These are phyloP conservation scores for Eimeria sp. DNA, from an alignment of 169 alveolate species.

Conservation along the genomic window DNA sequence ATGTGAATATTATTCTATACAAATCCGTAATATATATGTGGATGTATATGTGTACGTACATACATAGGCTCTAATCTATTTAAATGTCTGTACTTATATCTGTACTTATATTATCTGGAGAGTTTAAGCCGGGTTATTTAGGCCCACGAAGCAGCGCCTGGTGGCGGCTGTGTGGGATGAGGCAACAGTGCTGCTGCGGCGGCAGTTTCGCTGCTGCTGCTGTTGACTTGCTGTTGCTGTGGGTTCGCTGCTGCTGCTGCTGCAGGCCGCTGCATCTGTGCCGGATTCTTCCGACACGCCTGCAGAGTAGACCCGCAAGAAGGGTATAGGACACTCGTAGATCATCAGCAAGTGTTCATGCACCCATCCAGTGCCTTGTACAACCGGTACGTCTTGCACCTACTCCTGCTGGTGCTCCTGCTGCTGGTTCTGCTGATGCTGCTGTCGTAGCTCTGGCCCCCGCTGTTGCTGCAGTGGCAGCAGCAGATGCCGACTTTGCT, in stretches of 20 bases:
- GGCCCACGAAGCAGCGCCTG: not conserved
- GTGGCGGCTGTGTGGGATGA: slow-evolving; percentile 82
- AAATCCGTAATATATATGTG: no score
- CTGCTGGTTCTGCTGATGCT: not conserved
- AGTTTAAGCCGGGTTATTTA: not conserved
- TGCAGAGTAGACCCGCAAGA: slow-evolving; percentile 98
- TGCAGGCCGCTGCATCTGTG: slow-evolving; percentile 92
- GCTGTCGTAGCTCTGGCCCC: not conserved
- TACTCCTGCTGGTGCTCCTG: not conserved
- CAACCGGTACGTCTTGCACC: slow-evolving; percentile 84
- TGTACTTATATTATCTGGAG: no score
- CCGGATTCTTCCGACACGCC: slow-evolving; percentile 99
- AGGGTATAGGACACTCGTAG: slow-evolving; percentile 98
- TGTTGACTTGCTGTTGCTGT: not conserved
- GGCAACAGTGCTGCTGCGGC: not conserved
- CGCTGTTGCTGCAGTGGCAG: not conserved
- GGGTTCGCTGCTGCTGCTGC: not conserved
- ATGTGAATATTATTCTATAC: no score
- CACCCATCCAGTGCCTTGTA: slow-evolving; percentile 99
- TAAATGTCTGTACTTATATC: no score
- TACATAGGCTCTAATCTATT: no score
- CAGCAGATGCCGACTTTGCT: not conserved
- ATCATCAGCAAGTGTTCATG: slow-evolving; percentile 98
- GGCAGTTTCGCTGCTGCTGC: not conserved
- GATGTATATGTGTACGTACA: no score